These are phyloP conservation scores for Colletotrichum spaethianum DNA, from an alignment of 2,329 filamentous ascomycete species.

Conservation along the genomic window DNA sequence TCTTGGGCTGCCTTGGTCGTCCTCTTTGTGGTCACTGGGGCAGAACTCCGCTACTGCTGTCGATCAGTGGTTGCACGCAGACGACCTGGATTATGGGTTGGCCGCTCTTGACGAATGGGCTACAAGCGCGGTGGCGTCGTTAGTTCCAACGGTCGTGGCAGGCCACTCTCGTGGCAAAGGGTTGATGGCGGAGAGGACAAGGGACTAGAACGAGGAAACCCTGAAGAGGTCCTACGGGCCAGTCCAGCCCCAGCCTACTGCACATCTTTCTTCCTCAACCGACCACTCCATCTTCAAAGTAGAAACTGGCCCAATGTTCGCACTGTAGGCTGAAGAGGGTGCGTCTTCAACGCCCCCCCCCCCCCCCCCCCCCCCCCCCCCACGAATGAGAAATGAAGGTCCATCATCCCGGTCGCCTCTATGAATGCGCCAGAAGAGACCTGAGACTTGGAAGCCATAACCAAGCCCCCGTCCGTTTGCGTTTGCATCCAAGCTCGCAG, in stretches of 20 bases:
- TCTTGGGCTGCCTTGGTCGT: not conserved
- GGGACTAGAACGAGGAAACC: not conserved
- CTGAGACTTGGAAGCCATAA: slow-evolving; percentile 18
- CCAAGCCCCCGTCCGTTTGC: slow-evolving; percentile 27
- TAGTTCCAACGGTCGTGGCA: slow-evolving; percentile 25
- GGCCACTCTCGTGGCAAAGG: not conserved
- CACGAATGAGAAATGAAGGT: slow-evolving; percentile 14
- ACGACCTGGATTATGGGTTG: slow-evolving; percentile 37
- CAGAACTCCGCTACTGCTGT: slow-evolving; percentile 23
- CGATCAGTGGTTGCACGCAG: slow-evolving; percentile 35
- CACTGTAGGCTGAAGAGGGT: too few relatives aligned
- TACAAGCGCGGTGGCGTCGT: slow-evolving; percentile 22
- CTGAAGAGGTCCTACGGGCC: not conserved
- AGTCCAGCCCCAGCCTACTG: slow-evolving; percentile 4
- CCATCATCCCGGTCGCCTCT: slow-evolving; percentile 10
- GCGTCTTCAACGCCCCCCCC: slow-evolving; percentile 12
- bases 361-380: too few relatives aligned
- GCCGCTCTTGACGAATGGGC: slow-evolving; percentile 17
- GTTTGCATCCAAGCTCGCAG: slow-evolving; percentile 15
- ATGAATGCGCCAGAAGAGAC: not conserved
- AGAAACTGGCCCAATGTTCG: not conserved
- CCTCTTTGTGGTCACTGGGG: slow-evolving; percentile 14
- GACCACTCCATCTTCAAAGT: not conserved
- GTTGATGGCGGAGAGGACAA: slow-evolving; percentile 3
- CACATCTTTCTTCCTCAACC: not conserved